Conservation (phyloP, 2,329 filamentous ascomycete species). For the Fusarium pseudograminearum region DNA sequence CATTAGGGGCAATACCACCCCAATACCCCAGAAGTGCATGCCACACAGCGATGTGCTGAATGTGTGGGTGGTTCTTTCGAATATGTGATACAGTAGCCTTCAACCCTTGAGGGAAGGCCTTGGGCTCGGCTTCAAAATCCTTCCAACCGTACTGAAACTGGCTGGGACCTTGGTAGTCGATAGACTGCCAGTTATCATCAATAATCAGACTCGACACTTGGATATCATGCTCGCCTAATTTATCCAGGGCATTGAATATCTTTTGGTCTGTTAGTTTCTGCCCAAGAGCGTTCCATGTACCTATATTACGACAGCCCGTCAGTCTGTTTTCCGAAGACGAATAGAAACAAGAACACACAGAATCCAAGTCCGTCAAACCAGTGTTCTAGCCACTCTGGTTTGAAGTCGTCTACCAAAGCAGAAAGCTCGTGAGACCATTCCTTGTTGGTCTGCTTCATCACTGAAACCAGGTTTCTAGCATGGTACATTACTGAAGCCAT, state of each 20-base stretch:
- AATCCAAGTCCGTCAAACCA: conserved; percentile 96
- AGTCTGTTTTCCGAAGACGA: not conserved
- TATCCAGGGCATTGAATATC: conserved; percentile 79
- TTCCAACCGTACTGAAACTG: conserved; percentile 76
- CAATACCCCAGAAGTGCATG: conserved; percentile 91
- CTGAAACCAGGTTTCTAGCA: conserved; percentile 69
- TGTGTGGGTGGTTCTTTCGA: conserved; percentile 74
- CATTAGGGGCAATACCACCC: conserved; percentile 84
- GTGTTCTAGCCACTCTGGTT: conserved; percentile 78
- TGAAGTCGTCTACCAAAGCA: conserved; percentile 61
- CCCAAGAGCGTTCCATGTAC: conserved; percentile 94
- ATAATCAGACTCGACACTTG: conserved; percentile 89
- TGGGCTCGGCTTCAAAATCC: conserved; percentile 85
- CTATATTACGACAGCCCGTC: conserved; percentile 52
- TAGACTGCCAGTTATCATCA: conserved; percentile 95
- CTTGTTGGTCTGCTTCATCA: conserved; percentile 57
- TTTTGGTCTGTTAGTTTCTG: conserved; percentile 85
- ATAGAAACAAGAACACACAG: conserved; percentile 64
- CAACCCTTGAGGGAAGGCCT: conserved; percentile 83
- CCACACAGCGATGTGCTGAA: conserved; percentile 92
- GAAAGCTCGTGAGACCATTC: conserved; percentile 61
- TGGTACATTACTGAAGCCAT: conserved; percentile 88
- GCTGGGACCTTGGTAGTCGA: conserved; percentile 65
- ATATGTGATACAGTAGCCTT: conserved; percentile 77
- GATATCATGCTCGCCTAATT: conserved; percentile 77